Conservation (phyloP, 441 rosid genomes). For the Sinapis alba region DNA sequence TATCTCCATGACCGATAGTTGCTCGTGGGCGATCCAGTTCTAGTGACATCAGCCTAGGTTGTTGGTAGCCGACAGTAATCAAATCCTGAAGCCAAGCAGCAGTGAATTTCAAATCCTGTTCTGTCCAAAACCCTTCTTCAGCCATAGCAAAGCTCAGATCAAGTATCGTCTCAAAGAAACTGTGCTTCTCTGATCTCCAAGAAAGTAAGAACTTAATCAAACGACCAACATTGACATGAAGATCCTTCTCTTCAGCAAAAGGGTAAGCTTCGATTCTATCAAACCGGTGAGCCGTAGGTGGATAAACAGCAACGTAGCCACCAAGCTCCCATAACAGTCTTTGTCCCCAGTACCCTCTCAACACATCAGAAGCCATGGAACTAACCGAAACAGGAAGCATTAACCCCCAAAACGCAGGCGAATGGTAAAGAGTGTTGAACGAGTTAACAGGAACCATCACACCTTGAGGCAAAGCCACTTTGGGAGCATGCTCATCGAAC, state of each 20-base stretch:
- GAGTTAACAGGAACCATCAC: slow-evolving; percentile 86
- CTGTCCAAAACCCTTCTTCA: slow-evolving; percentile 90
- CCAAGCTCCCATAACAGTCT: slow-evolving; percentile 95
- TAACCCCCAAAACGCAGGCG: slow-evolving; percentile 88
- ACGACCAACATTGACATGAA: slow-evolving; percentile 88
- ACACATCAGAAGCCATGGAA: slow-evolving; percentile 90
- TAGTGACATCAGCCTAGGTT: slow-evolving; percentile 86
- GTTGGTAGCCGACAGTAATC: slow-evolving; percentile 86
- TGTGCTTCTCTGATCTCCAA: slow-evolving; percentile 83
- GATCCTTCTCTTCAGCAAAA: slow-evolving; percentile 92
- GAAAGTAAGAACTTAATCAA: slow-evolving; percentile 71
- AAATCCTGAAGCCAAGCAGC: slow-evolving; percentile 96
- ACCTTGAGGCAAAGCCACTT: slow-evolving; percentile 92
- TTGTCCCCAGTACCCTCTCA: slow-evolving; percentile 95
- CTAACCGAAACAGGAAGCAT: slow-evolving; percentile 95
- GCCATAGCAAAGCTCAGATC: slow-evolving; percentile 84
- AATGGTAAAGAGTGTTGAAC: slow-evolving; percentile 80
- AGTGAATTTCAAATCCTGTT: slow-evolving; percentile 78
- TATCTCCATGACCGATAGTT: slow-evolving; percentile 81
- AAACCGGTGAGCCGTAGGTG: slow-evolving; percentile 78
- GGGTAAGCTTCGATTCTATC: slow-evolving; percentile 87
- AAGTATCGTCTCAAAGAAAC: slow-evolving; percentile 75
- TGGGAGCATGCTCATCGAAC: slow-evolving; percentile 82
- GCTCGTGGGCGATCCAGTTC: slow-evolving; percentile 83
- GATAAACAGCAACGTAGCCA: slow-evolving; percentile 81